Evolutionary conservation across 495 filamentous ascomycete species (phyloP), one percentile per base, ranked within the genome.

Genomic region (Aspergillus sparsus): DNA sequence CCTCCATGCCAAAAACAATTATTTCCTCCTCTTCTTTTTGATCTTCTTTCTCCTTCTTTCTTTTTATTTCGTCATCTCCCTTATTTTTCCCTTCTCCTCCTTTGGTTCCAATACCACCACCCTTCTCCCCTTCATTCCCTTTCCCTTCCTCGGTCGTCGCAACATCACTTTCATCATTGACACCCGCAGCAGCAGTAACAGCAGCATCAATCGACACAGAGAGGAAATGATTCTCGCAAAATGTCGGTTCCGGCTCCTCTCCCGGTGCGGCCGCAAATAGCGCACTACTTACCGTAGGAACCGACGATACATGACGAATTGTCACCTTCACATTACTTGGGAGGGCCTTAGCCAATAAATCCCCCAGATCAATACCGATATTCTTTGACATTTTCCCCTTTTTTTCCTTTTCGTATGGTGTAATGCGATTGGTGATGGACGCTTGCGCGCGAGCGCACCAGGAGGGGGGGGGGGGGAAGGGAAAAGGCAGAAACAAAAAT

Each of bases 171-270:
- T 27, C 21, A 27, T 27, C 21, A 27, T 27, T 27, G 21, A 3
- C 21, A 27, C 21, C 21, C 21, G 21, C 21, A 27, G 21, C 21
- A 27, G 21, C 21, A 27, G 21, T 27, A 27, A 27, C 21, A 27
- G 21, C 21, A 27, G 21, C 59, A 41, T 79, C 75, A 63, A 68
- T 50, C 31, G 91, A 90, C 21, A 89, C 79, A 7, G 87, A 78
- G 10, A 97, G 80, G 68, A 97, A 96, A 68, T 98, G 95, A 37
- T 80, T 91, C 74, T 96, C 92, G 68, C 88, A 89, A 61, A 90
- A 94, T 0, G 95, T 98, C 56, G 82, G 68, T 67, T 92, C 85
- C 2, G 88, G 78, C 13, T 82, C 79, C 53, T 85, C 75, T 49
- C 82, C 83, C 8, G 92, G 88, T 8, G 91, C 85, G 32, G 93